These are phyloP conservation scores for Hericium alpestre DNA, from an alignment of 768 basidiomycete species.

Conservation along the genomic window DNA sequence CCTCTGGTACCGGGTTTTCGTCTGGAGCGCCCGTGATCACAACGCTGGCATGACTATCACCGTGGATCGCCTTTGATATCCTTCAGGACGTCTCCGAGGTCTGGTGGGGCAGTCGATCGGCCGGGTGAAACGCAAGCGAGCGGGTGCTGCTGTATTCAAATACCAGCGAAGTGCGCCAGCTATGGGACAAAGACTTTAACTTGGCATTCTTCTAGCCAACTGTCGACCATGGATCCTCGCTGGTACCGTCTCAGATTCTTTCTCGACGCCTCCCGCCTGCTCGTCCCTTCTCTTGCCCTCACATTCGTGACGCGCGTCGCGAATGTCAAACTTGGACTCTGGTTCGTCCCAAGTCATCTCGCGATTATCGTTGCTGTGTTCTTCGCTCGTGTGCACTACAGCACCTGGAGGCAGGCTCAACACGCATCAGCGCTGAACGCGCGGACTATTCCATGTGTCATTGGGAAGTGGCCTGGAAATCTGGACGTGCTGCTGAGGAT, in stretches of 20 bases:
- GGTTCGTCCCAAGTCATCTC: not conserved
- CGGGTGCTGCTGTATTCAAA: no score
- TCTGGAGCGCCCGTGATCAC: no score
- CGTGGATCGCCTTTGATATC: no score
- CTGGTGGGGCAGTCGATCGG: no score
- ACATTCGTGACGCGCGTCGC: not conserved
- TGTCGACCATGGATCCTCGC: not conserved
- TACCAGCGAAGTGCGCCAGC: no score
- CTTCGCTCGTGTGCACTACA: slow-evolving; percentile 3
- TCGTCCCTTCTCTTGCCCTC: not conserved
- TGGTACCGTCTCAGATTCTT: not conserved
- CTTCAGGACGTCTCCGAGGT: no score
- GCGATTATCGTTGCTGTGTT: not conserved
- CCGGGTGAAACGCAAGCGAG: no score
- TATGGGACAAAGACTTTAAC: no score
- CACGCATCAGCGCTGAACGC: slow-evolving; percentile 13
- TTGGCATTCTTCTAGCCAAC: not conserved
- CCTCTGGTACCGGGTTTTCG: no score
- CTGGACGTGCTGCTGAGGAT: slow-evolving; percentile 20
- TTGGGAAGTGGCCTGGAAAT: slow-evolving; percentile 23
- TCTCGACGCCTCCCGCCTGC: not conserved
- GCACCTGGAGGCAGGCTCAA: slow-evolving; percentile 4
- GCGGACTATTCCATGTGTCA: slow-evolving; percentile 17
- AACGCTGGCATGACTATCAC: no score
- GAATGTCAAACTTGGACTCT: not conserved